These are phyloP conservation scores for Cucumis cinereus DNA, from an alignment of 306 rosid species.

Conservation along the genomic window DNA sequence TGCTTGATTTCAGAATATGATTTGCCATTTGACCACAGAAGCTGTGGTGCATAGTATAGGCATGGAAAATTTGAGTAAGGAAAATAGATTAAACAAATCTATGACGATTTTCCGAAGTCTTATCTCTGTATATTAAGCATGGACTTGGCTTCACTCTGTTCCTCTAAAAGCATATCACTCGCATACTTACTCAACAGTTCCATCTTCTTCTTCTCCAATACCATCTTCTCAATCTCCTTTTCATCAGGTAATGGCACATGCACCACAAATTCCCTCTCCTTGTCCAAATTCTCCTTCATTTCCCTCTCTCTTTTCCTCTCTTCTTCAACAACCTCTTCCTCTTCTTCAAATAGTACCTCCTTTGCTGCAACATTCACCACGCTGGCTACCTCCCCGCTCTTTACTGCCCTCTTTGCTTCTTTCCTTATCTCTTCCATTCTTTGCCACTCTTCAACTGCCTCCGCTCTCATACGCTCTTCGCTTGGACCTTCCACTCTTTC, in stretches of 20 bases:
- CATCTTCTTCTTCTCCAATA: slow-evolving; percentile 82
- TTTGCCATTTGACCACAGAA: not conserved
- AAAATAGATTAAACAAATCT: not conserved
- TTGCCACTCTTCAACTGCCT: slow-evolving; percentile 62
- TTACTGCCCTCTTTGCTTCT: slow-evolving; percentile 76
- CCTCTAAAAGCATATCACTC: slow-evolving; percentile 61
- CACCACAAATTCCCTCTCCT: slow-evolving; percentile 61
- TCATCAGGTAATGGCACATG: slow-evolving; percentile 86
- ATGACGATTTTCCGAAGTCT: not conserved
- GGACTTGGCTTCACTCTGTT: slow-evolving; percentile 54
- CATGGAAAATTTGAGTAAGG: not conserved
- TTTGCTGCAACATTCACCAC: slow-evolving; percentile 30
- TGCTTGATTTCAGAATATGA: not conserved
- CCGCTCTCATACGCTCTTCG: slow-evolving; percentile 47
- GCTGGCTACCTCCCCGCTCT: slow-evolving; percentile 64
- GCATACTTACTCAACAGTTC: slow-evolving; percentile 60
- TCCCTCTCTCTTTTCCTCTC: slow-evolving; percentile 39
- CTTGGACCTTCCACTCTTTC: slow-evolving; percentile 55
- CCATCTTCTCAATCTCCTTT: slow-evolving; percentile 90
- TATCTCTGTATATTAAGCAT: slow-evolving; percentile 50
- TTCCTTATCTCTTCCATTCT: slow-evolving; percentile 58
- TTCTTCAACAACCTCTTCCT: slow-evolving; percentile 79
- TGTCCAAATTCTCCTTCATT: slow-evolving; percentile 29
- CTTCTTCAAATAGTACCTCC: slow-evolving; percentile 60
- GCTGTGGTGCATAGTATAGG: not conserved